Conservation (phyloP, 2,329 filamentous ascomycete species). For the Aspergillus sclerotialis region DNA sequence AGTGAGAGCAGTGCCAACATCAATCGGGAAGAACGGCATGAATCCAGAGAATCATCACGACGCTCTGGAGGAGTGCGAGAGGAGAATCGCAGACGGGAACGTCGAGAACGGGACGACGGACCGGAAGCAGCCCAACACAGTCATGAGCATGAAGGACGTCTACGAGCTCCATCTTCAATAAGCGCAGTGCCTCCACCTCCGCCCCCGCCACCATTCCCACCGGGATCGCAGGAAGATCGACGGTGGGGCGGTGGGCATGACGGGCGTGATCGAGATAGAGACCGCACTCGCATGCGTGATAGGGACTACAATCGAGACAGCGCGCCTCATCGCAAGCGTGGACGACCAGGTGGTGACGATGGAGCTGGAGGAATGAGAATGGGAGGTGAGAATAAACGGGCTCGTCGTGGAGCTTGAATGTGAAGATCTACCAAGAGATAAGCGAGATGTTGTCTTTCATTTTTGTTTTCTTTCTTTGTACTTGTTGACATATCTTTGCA, state of each 20-base stretch:
- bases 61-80: slow-evolving; percentile 26
- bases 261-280: slow-evolving; percentile 29
- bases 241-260: slow-evolving; percentile 29
- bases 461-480: slow-evolving; percentile 4
- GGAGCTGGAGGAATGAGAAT: slow-evolving; percentile 29
- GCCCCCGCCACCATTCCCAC: slow-evolving; percentile 20
- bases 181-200: slow-evolving; percentile 23
- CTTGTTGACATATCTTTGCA: too few relatives aligned
- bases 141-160: slow-evolving; percentile 26
- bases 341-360: slow-evolving; percentile 28
- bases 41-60: slow-evolving; percentile 24
- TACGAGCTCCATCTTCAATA: slow-evolving; percentile 26
- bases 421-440: slow-evolving; percentile 1
- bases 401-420: slow-evolving; percentile 30
- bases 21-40: slow-evolving; percentile 17
- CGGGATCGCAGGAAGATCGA: slow-evolving; percentile 24
- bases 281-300: slow-evolving; percentile 22
- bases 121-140: slow-evolving; percentile 12
- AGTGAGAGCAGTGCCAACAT: slow-evolving; percentile 19
- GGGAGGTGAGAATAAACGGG: slow-evolving; percentile 35
- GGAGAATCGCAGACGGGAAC: slow-evolving; percentile 27
- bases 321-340: slow-evolving; percentile 29
- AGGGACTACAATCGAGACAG: slow-evolving; percentile 18
- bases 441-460: slow-evolving; percentile 6
- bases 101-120: slow-evolving; percentile 30